These are phyloP conservation scores for Dactylellina drechsleri DNA, from an alignment of 2,329 filamentous ascomycete species.

Conservation along the genomic window DNA sequence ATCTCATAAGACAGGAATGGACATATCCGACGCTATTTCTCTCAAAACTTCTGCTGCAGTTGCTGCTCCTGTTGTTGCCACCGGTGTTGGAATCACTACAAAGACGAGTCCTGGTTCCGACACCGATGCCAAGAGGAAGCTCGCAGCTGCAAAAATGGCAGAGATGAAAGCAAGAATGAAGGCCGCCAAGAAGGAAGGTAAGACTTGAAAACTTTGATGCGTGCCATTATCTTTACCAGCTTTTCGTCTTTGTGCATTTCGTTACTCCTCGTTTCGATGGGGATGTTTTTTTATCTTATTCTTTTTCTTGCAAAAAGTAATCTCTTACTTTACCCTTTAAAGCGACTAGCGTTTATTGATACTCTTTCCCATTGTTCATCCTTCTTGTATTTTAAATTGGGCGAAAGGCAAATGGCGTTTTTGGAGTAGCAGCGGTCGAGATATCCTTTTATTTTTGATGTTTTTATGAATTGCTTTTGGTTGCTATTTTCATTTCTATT, in stretches of 20 bases:
- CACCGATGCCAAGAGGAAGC: constrained; percentile 41
- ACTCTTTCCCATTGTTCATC: neutral
- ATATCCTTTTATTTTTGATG: constrained; percentile 1
- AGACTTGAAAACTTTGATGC: constrained; percentile 4
- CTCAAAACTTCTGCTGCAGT: constrained; percentile 45
- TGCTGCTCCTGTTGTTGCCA: constrained; percentile 34
- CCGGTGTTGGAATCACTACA: constrained; percentile 39
- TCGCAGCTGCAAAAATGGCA: constrained; percentile 47
- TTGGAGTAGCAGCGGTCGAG: constrained; percentile 20
- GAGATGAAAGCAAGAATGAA: constrained; percentile 54
- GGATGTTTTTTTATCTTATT: neutral
- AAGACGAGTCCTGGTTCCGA: constrained; percentile 34
- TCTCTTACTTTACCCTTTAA: neutral
- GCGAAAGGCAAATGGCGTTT: constrained; percentile 16
- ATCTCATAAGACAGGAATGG: constrained; percentile 21
- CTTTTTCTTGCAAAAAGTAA: neutral
- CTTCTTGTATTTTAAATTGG: constrained; percentile 7
- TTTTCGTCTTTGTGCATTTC: neutral
- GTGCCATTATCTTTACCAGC: neutral
- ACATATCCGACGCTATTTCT: constrained; percentile 17
- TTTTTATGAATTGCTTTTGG: constrained; percentile 22
- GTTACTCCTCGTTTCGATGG: neutral
- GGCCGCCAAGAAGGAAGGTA: constrained; percentile 42
- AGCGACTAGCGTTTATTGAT: constrained; percentile 2
- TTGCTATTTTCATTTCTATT: neutral